Evolutionary conservation across 345 rosid species (phyloP).

Genomic region (Lepidium sativum): DNA sequence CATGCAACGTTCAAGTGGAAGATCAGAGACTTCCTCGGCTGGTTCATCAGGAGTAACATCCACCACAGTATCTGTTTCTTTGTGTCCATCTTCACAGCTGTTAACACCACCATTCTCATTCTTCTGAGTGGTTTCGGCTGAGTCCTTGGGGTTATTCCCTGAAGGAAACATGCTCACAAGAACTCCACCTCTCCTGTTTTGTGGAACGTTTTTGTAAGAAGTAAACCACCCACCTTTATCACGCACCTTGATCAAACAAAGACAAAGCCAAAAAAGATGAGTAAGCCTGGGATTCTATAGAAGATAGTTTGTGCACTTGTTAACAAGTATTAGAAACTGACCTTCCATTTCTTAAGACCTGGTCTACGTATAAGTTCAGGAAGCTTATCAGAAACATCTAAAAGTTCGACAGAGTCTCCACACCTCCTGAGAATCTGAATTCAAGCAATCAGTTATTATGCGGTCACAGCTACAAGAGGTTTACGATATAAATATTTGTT

Average conservation of each 20-base stretch:
- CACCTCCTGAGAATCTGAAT: slow-evolving; percentile 71
- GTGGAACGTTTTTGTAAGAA: slow-evolving; percentile 58
- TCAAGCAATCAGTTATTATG: background rate
- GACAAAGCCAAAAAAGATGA: background rate
- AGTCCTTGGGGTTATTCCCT: slow-evolving; percentile 28
- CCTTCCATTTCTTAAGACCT: slow-evolving; percentile 87
- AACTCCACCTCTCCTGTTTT: slow-evolving; percentile 45
- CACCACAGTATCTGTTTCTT: slow-evolving; percentile 14
- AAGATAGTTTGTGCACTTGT: background rate
- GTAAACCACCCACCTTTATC: slow-evolving; percentile 70
- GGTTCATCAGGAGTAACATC: slow-evolving; percentile 28
- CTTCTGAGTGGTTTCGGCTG: background rate
- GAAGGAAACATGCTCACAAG: slow-evolving; percentile 89
- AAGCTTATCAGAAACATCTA: slow-evolving; percentile 74
- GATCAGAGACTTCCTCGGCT: slow-evolving; percentile 55
- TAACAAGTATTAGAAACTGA: slow-evolving; percentile 18
- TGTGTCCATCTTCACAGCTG: slow-evolving; percentile 12
- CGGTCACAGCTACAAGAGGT: background rate
- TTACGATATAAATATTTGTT: background rate
- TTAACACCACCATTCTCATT: slow-evolving; percentile 4
- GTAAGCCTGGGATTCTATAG: background rate
- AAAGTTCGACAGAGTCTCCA: slow-evolving; percentile 72
- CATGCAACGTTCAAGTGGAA: slow-evolving; percentile 87
- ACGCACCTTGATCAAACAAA: slow-evolving; percentile 46
- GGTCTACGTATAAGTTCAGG: slow-evolving; percentile 82